phyloP scores from a whole-genome alignment of 1,284 basidiomycete species.

The Ceratobasidium sp. region DNA sequence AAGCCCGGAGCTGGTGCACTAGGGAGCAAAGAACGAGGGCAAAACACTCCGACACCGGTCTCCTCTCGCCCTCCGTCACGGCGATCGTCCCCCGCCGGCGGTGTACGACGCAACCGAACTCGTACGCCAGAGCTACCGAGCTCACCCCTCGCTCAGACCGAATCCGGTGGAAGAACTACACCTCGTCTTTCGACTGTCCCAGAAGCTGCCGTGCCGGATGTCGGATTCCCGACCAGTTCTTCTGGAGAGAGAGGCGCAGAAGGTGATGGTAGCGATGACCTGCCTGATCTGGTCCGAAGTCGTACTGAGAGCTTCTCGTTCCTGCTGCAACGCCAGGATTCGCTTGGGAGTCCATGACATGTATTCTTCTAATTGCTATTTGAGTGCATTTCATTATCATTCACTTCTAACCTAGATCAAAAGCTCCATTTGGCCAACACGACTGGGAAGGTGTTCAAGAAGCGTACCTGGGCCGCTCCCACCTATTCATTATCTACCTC shows the following conservation, averaged over 20 bases:
- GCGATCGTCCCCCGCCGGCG: conserved; percentile 14
- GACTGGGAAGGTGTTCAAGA: no score
- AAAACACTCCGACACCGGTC: conserved; percentile 12
- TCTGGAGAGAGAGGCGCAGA: conserved; percentile 9
- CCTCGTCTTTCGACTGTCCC: conserved; percentile 20
- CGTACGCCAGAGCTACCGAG: conserved; percentile 16
- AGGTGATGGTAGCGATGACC: not conserved
- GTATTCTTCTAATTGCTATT: not conserved
- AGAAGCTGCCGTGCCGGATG: conserved; percentile 4
- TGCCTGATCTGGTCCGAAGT: not conserved
- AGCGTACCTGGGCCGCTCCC: no score
- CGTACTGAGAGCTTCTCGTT: conserved; percentile 32
- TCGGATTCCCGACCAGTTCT: not conserved
- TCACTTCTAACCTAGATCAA: no score
- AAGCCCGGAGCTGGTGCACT: not conserved
- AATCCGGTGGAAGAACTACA: not conserved
- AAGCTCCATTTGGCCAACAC: no score
- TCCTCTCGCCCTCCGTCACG: conserved; percentile 19
- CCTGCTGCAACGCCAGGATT: conserved; percentile 11
- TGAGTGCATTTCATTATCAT: no score
- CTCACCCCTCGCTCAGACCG: conserved; percentile 10
- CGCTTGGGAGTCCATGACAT: not conserved
- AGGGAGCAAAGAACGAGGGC: not conserved
- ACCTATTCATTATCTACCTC: no score
- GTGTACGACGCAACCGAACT: conserved; percentile 8